These are phyloP conservation scores for Paecilomyces variotii DNA, from an alignment of 2,329 filamentous ascomycete species.

Conservation along the genomic window DNA sequence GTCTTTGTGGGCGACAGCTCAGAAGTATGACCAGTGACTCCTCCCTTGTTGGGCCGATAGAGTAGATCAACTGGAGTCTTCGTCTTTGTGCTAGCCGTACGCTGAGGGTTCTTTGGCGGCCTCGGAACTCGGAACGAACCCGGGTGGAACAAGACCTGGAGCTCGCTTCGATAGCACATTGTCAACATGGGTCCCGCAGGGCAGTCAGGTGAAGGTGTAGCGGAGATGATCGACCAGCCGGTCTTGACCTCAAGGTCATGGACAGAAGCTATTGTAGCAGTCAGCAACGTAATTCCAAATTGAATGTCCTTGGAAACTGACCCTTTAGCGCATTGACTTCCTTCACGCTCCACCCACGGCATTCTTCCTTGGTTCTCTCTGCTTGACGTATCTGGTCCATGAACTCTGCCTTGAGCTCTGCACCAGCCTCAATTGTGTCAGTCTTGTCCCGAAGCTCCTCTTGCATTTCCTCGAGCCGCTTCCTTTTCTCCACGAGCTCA, in stretches of 20 bases:
- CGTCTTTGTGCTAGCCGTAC: neutral
- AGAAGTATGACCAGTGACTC: constrained; percentile 12
- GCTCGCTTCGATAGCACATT: constrained; percentile 35
- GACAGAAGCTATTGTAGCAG: constrained; percentile 25
- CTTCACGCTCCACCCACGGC: constrained; percentile 74
- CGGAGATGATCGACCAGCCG: constrained; percentile 38
- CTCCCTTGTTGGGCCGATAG: constrained; percentile 6
- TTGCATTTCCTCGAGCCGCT: constrained; percentile 58
- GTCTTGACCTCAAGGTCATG: constrained; percentile 32
- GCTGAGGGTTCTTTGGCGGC: constrained; percentile 1
- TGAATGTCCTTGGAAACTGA: constrained; percentile 31
- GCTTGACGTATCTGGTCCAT: constrained; percentile 70
- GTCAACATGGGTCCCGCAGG: constrained; percentile 27
- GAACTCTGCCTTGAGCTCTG: constrained; percentile 60
- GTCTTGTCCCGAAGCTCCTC: constrained; percentile 61
- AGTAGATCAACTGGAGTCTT: neutral
- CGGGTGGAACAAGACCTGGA: constrained; percentile 37
- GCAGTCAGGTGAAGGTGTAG: constrained; percentile 18
- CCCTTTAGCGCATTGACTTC: constrained; percentile 76
- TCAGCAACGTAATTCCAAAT: neutral
- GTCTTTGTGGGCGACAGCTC: constrained; percentile 29
- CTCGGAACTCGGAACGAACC: constrained; percentile 23
- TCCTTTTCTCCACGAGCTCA: constrained; percentile 62
- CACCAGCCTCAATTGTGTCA: constrained; percentile 52
- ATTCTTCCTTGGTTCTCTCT: constrained; percentile 77